A percentile compares a stretch with the other conserved stretches of the same genome.
These are phyloP conservation scores for Botrytis cinerea DNA, from an alignment of 2,329 filamentous ascomycete species.

Conservation along the genomic window DNA sequence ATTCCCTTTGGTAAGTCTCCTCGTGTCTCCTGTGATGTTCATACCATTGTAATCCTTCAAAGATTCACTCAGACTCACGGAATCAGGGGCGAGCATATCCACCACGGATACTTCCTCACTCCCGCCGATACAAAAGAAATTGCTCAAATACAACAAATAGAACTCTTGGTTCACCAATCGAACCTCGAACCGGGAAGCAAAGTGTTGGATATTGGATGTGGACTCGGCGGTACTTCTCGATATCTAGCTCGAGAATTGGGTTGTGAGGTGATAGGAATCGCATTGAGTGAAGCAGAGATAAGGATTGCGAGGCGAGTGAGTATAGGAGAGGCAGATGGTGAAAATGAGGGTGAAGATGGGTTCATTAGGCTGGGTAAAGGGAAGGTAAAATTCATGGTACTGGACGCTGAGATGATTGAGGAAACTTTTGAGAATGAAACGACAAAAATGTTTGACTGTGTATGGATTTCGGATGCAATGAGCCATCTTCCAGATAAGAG, in stretches of 20 bases:
- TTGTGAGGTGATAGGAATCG: conserved; percentile 56
- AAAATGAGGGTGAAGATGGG: conserved; percentile 43
- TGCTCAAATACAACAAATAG: conserved; percentile 59
- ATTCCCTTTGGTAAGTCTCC: conserved; percentile 55
- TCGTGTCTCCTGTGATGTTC: not conserved
- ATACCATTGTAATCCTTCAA: not conserved
- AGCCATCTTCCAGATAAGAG: conserved; percentile 61
- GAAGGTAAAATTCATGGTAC: conserved; percentile 56
- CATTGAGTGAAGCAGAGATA: conserved; percentile 60
- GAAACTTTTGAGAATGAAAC: conserved; percentile 48
- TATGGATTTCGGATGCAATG: conserved; percentile 64
- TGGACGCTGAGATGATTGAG: conserved; percentile 63
- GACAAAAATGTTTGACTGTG: conserved; percentile 52
- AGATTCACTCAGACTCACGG: not conserved
- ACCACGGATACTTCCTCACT: conserved; percentile 61
- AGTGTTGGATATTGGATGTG: conserved; percentile 63
- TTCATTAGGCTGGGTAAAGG: conserved; percentile 38
- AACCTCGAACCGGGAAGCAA: conserved; percentile 43
- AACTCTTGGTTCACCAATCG: conserved; percentile 54
- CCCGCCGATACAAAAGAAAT: conserved; percentile 56
- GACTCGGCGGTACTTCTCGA: conserved; percentile 60
- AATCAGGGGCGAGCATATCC: conserved; percentile 61
- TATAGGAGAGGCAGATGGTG: conserved; percentile 35
- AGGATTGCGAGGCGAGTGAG: conserved; percentile 58
- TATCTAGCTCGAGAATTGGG: not conserved